Base-by-base conservation (phyloP, 352 stramenopile species). In the Elongisporangium anandrum region DNA sequence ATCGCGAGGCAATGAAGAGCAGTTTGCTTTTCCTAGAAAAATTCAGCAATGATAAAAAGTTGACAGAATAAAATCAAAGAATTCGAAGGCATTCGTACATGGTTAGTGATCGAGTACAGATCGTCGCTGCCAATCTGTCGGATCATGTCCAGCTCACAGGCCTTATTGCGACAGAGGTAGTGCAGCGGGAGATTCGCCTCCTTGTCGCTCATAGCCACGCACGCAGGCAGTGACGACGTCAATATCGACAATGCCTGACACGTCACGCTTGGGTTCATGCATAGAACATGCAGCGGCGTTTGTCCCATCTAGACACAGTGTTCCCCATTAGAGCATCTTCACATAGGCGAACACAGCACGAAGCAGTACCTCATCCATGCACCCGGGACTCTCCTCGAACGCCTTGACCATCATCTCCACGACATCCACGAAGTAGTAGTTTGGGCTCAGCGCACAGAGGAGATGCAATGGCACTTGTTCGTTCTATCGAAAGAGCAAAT, bases 251-350 rank as follows among this genome's bases (percentile, higher is more conserved):
- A 58, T 0, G 65, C 67, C 51, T 85, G 66, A 26, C 65, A 66
- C 1, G 77, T 87, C 50, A 77, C 72, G 39, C 60, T 73, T 2
- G 66, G n/a, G 38, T 89, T 89, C 3, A 45, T 54, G 22, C 75
- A 84, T 13, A 91, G 47, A 17, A 79, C 56, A 50, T 91, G 81
- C 16, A 91, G 53, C 20, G 81, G 77, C 0, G 71, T 88, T 48
- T 75, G 71, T 0, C 72, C 77, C 24, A 85, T 79, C 61, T 72
- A n/a, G n/a, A n/a, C n/a, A n/a, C n/a, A n/a, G n/a, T n/a, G n/a
- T n/a, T n/a, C n/a, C n/a, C n/a, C n/a, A n/a, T n/a, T n/a, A n/a
- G n/a, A n/a, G n/a, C n/a, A n/a, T n/a, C n/a, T n/a, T n/a, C n/a
- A n/a, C n/a, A n/a, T n/a, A n/a, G n/a, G n/a, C n/a, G n/a, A n/a